Evolutionary conservation across 1,284 basidiomycete genomes (phyloP).

Genomic region (Fistulinella staudtii): DNA sequence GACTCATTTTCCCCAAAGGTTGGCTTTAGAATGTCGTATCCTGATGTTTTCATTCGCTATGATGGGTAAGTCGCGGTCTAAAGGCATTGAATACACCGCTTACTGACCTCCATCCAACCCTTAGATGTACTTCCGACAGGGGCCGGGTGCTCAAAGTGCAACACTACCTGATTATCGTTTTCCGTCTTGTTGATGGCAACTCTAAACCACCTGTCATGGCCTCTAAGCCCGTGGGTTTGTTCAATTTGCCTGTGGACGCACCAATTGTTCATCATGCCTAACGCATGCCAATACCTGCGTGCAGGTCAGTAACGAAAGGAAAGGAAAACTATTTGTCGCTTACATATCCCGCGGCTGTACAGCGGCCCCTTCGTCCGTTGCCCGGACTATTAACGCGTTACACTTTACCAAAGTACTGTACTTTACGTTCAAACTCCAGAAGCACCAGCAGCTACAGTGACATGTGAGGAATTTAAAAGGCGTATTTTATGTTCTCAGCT

Average conservation of each 20-base stretch:
- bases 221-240: background rate
- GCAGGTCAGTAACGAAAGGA: slow-evolving; percentile 5
- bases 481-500: slow-evolving; percentile 8
- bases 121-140: slow-evolving; percentile 46
- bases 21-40: slow-evolving; percentile 45
- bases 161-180: slow-evolving; percentile 20
- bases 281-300: slow-evolving; percentile 44
- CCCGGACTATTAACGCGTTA: slow-evolving; percentile 47
- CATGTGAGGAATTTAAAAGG: background rate
- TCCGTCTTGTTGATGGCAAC: slow-evolving; percentile 46
- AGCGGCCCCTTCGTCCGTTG: slow-evolving; percentile 53
- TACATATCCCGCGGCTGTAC: slow-evolving; percentile 50
- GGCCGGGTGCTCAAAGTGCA: slow-evolving; percentile 64
- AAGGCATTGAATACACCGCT: background rate
- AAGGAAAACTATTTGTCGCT: background rate
- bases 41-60: slow-evolving; percentile 47
- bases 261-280: slow-evolving; percentile 61
- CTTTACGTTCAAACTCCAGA: slow-evolving; percentile 50
- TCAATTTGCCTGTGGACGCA: slow-evolving; percentile 11
- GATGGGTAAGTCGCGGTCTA: slow-evolving; percentile 1
- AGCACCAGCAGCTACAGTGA: slow-evolving; percentile 54
- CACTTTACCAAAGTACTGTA: slow-evolving; percentile 36
- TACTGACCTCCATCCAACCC: slow-evolving; percentile 57
- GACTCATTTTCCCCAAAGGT: slow-evolving; percentile 28
- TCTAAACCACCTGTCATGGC: slow-evolving; percentile 49